These are phyloP conservation scores for Phymatotrichopsis omnivora DNA, from an alignment of 2,329 filamentous ascomycete species.

Conservation along the genomic window DNA sequence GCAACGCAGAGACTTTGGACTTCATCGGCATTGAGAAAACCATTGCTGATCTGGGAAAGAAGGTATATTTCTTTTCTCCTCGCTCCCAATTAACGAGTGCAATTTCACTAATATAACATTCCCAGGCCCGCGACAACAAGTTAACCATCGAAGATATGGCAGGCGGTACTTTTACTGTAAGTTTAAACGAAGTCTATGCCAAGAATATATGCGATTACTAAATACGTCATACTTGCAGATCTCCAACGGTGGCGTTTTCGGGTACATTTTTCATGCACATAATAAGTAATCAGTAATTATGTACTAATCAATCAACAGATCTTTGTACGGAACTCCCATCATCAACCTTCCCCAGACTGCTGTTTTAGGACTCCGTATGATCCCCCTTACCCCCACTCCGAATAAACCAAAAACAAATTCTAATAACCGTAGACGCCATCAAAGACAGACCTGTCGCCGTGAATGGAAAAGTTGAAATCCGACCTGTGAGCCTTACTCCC, in stretches of 20 bases:
- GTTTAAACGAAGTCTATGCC: slow-evolving; percentile 45
- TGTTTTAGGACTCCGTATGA: slow-evolving; percentile 26
- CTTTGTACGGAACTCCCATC: slow-evolving; percentile 89
- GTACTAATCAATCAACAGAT: slow-evolving; percentile 7
- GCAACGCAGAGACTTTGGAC: slow-evolving; percentile 82
- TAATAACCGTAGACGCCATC: too few species aligned
- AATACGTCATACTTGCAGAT: slow-evolving; percentile 9
- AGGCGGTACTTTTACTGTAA: slow-evolving; percentile 76
- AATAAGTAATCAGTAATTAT: neutral
- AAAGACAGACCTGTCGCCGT: slow-evolving; percentile 86
- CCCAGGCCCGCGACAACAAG: slow-evolving; percentile 90
- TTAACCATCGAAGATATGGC: slow-evolving; percentile 99
- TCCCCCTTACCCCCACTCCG: slow-evolving; percentile 51
- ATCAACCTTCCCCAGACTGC: slow-evolving; percentile 91
- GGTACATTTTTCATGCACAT: slow-evolving; percentile 34
- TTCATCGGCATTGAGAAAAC: slow-evolving; percentile 79
- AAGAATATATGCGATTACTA: neutral
- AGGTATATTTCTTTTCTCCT: slow-evolving; percentile 59
- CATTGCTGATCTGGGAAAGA: slow-evolving; percentile 91
- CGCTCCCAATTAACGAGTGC: slow-evolving; percentile 16
- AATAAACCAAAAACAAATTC: too few species aligned
- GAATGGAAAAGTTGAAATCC: slow-evolving; percentile 87
- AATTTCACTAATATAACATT: slow-evolving; percentile 39
- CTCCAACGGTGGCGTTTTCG: slow-evolving; percentile 71
- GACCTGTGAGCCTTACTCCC: slow-evolving; percentile 48